Base-by-base conservation (phyloP, 73 alveolate species). In the Paramecium pentaurelia region DNA sequence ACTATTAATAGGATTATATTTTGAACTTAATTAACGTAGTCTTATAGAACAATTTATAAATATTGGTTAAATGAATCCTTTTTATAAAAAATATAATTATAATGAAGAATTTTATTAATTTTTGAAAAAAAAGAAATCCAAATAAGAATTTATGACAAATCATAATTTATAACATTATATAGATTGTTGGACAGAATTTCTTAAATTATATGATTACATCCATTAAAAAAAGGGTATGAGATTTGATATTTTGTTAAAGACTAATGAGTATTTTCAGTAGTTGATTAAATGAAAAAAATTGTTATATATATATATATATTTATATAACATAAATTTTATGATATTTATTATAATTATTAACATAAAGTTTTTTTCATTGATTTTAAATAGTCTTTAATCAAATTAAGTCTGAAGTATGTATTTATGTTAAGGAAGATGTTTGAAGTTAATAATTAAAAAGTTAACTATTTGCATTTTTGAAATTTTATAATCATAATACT, bases 241-340 rank as follows among this genome's bases (percentile, higher is more conserved):
- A 47, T 45, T 45, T 22, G 47, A 40, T 34, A 25, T 38, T 22
- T 25, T 80, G n/a, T 25, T 25, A 8, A 25, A 22, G 58, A 64
- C 91, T 3, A 49, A 80, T 80, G 91, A 80, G 22, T 80, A 80
- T 80, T 49, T 80, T 42, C 32, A 80, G 58, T 80, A 45, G 27
- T 80, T 80, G 58, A 45, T 80, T 27, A 64, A 64, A 32, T 64
- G 84, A 64, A 64, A 64, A 11, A 64, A 28, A 6, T 34, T 34
- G 47, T 64, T 11, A 64, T 64, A 30, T n/a, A n/a, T 40, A 40
- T 40, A 40, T 40, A 40, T 12, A 49, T 54, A 18, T 54, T 54
- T 18, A 54, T 2, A 54, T 54, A 20, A 54, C 25, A 54, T 18
- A 54, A 18, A 18, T 54, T 54, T 54, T 54, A n/a, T 54, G 70